These are phyloP conservation scores for Heliosperma pusillum DNA, from an alignment of 148 eudicot genomes.

Conservation along the genomic window DNA sequence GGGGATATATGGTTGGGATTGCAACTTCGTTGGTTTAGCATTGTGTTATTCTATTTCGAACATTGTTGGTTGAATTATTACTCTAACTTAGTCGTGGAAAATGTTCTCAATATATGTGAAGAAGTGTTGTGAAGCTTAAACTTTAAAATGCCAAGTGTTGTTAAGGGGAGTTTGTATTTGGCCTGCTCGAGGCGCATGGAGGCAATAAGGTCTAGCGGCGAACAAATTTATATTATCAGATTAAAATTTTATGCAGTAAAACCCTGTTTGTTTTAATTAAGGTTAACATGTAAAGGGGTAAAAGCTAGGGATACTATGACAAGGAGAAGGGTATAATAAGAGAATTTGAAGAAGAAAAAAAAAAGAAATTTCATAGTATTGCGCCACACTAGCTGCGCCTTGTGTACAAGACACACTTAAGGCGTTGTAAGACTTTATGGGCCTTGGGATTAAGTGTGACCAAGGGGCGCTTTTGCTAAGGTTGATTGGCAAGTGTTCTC, in stretches of 20 bases:
- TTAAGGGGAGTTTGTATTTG: background rate
- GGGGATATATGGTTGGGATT: background rate
- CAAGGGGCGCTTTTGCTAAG: too few relatives aligned
- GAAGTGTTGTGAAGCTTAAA: background rate
- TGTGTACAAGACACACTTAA: background rate
- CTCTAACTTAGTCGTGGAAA: background rate
- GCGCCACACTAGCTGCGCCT: background rate
- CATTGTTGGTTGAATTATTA: background rate
- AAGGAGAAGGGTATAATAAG: background rate
- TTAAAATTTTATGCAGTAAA: background rate
- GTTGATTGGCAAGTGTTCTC: background rate
- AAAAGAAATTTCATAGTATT: background rate
- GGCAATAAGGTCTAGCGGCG: background rate
- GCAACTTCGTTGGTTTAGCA: background rate
- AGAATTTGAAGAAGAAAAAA: background rate
- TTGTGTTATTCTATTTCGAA: background rate
- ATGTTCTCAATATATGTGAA: background rate
- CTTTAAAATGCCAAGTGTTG: background rate
- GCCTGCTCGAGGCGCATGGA: background rate
- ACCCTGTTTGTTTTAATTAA: background rate
- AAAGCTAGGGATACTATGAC: background rate
- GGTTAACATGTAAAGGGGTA: background rate
- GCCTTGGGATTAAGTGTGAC: background rate
- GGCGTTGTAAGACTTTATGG: background rate
- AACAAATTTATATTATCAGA: too few relatives aligned